Percentiles rank a stretch among this genome's conserved stretches.
phyloP scores from a whole-genome alignment of 192 early-diverging fungal genomes.

The Thoreauomyces humboldtii region DNA sequence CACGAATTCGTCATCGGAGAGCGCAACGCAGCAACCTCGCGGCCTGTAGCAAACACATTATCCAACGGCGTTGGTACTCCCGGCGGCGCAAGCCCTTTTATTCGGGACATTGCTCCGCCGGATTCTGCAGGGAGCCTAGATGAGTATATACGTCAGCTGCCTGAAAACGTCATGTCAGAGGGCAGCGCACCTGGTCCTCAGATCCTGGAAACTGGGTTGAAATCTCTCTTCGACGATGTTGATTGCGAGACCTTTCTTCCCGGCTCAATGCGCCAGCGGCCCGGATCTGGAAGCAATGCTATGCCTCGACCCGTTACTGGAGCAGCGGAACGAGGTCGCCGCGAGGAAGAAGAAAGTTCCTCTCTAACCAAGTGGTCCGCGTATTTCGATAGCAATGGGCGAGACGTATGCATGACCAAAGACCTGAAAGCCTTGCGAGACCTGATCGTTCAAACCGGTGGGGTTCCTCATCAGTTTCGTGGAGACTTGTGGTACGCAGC shows the following conservation, averaged over 20 bases:
- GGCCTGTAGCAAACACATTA: not conserved
- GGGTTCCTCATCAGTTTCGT: slow-evolving; percentile 44
- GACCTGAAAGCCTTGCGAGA: slow-evolving; percentile 47
- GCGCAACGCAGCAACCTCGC: slow-evolving; percentile 28
- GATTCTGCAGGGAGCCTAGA: slow-evolving; percentile 26
- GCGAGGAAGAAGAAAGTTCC: slow-evolving; percentile 12
- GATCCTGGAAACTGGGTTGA: slow-evolving; percentile 40
- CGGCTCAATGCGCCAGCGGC: slow-evolving; percentile 1
- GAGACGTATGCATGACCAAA: slow-evolving; percentile 52
- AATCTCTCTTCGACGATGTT: slow-evolving; percentile 39
- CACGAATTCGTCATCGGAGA: slow-evolving; percentile 44
- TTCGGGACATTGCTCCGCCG: not conserved
- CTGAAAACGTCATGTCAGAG: not conserved
- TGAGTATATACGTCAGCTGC: slow-evolving; percentile 15
- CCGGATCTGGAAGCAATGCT: slow-evolving; percentile 6
- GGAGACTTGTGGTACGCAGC: slow-evolving; percentile 51
- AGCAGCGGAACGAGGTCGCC: not conserved
- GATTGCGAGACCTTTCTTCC: slow-evolving; percentile 26
- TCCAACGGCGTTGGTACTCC: not conserved
- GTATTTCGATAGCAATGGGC: slow-evolving; percentile 48
- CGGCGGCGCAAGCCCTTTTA: not conserved
- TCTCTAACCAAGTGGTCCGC: slow-evolving; percentile 38
- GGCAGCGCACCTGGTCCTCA: slow-evolving; percentile 15
- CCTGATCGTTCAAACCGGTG: slow-evolving; percentile 42
- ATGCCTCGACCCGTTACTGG: not conserved